These are phyloP conservation scores for Nelumbo lutea DNA, from an alignment of 164 flowering plant genomes.

Conservation along the genomic window DNA sequence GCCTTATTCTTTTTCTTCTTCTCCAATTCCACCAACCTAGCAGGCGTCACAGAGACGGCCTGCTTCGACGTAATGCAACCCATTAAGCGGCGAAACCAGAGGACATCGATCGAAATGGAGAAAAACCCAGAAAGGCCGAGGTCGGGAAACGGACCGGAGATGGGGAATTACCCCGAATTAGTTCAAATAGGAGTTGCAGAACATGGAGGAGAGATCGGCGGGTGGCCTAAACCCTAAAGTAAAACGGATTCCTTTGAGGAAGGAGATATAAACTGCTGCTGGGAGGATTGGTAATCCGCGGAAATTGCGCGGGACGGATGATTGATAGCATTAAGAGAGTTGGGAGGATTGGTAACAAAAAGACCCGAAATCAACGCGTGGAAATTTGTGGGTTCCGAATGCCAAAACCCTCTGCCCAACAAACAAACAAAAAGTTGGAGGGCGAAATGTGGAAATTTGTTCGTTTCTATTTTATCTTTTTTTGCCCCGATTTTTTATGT, in stretches of 20 bases:
- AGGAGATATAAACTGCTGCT: not conserved
- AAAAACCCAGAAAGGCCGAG: slow-evolving; percentile 17
- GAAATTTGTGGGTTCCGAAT: slow-evolving; percentile 29
- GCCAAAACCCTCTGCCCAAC: slow-evolving; percentile 9
- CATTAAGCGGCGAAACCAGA: slow-evolving; percentile 24
- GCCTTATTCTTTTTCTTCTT: slow-evolving; percentile 20
- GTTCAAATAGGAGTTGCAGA: not conserved
- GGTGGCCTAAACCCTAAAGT: slow-evolving; percentile 12
- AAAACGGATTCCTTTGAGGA: not conserved
- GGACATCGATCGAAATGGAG: slow-evolving; percentile 8
- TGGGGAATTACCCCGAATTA: slow-evolving; percentile 3
- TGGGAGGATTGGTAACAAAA: slow-evolving; percentile 4
- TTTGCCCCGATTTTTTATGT: not conserved
- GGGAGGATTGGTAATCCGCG: slow-evolving; percentile 19
- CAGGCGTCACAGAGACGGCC: slow-evolving; percentile 41
- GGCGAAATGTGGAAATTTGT: slow-evolving; percentile 13
- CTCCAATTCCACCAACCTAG: slow-evolving; percentile 10
- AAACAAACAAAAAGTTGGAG: not conserved
- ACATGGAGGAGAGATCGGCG: not conserved
- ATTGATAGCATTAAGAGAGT: slow-evolving; percentile 6
- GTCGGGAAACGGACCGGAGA: slow-evolving; percentile 20
- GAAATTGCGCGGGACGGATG: slow-evolving; percentile 31
- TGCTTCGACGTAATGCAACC: slow-evolving; percentile 61
- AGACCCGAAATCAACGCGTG: slow-evolving; percentile 27
- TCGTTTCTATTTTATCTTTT: not conserved